Evolutionary conservation across 148 eudicot genomes (phyloP).

Genomic region (Polygonum maritimum): DNA sequence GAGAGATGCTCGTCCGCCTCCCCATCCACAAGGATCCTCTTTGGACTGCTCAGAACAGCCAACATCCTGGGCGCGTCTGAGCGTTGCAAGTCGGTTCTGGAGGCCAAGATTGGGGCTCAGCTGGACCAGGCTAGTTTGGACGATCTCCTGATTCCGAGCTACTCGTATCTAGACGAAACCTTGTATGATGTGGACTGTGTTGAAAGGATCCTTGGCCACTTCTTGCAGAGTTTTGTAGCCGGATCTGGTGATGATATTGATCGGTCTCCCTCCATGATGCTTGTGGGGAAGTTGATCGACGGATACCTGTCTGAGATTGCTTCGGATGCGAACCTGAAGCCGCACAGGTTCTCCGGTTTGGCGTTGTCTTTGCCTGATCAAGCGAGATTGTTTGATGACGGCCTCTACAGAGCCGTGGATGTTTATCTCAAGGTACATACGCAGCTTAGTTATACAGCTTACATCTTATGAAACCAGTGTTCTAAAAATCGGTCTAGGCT

Average conservation of each 20-base stretch:
- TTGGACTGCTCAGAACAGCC: constrained; percentile 72
- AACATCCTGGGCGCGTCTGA: constrained; percentile 55
- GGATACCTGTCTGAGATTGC: constrained; percentile 93
- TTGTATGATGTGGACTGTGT: constrained; percentile 84
- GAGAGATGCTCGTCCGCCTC: constrained; percentile 37
- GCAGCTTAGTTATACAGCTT: not conserved
- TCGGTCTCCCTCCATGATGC: constrained; percentile 45
- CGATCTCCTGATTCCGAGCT: constrained; percentile 86
- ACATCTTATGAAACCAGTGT: too few species aligned
- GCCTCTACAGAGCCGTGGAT: constrained; percentile 86
- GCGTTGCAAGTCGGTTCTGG: constrained; percentile 34
- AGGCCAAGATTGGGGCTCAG: constrained; percentile 71
- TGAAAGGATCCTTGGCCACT: constrained; percentile 62
- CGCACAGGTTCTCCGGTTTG: constrained; percentile 48
- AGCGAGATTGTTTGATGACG: constrained; percentile 76
- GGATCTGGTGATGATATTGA: constrained; percentile 18
- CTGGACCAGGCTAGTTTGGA: constrained; percentile 73
- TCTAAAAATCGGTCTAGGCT: too few species aligned
- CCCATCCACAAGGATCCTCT: constrained; percentile 31
- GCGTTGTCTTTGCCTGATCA: constrained; percentile 64
- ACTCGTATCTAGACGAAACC: constrained; percentile 84
- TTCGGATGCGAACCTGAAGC: constrained; percentile 69
- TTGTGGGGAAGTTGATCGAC: constrained; percentile 80
- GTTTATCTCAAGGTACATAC: constrained; percentile 74
- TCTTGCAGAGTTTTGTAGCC: constrained; percentile 34